Conservation (phyloP, 2,329 filamentous ascomycete genomes). For the Trematosphaeria pertusa region DNA sequence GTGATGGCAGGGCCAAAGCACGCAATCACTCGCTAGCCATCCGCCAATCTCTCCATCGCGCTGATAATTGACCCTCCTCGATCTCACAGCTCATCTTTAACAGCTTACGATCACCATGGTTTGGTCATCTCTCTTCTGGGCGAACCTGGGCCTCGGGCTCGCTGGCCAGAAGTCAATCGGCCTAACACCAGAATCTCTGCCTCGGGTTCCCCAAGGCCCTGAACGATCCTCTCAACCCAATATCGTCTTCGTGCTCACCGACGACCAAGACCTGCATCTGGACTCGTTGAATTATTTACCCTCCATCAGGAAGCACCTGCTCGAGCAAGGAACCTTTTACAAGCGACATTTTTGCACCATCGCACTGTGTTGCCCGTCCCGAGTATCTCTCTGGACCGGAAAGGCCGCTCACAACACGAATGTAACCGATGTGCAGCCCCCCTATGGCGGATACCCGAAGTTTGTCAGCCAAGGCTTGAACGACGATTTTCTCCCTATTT, state of each 20-base stretch:
- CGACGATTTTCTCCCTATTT: constrained; percentile 71
- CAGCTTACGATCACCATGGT: constrained; percentile 3
- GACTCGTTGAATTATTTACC: constrained; percentile 68
- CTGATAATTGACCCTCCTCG: no score
- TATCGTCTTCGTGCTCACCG: constrained; percentile 70
- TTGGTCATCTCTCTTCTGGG: constrained; percentile 7
- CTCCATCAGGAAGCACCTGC: constrained; percentile 60
- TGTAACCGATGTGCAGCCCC: constrained; percentile 64
- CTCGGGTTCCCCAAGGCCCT: no score
- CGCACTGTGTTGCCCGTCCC: constrained; percentile 70
- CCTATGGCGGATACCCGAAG: constrained; percentile 69
- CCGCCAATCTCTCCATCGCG: no score
- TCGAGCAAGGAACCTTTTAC: constrained; percentile 64
- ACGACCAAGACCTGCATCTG: constrained; percentile 70
- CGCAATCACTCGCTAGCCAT: no score
- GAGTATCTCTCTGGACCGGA: constrained; percentile 70
- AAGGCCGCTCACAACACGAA: constrained; percentile 74
- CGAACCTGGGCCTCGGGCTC: constrained; percentile 3
- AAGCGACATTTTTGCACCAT: constrained; percentile 70
- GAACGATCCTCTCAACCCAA: constrained; percentile 52
- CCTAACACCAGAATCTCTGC: neutral
- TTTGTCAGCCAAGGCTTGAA: constrained; percentile 70
- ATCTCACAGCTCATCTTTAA: no score
- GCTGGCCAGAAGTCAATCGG: neutral
- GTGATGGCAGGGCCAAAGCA: no score